Base-by-base conservation (phyloP, 176 grass and related monocot genomes). In the Aegilops bicornis region DNA sequence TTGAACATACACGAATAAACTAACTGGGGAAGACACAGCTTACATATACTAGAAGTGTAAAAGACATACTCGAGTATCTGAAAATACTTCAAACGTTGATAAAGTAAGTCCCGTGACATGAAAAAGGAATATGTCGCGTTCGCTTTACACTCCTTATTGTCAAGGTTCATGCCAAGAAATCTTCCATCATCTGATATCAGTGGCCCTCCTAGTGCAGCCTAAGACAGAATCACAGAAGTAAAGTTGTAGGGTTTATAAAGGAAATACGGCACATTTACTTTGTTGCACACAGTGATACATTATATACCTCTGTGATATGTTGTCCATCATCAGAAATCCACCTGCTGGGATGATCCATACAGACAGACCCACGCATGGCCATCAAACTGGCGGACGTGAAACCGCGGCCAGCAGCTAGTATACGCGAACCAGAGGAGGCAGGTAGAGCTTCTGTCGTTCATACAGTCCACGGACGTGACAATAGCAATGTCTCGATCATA, bases 1-100 rank as follows among this genome's bases (percentile, higher is more conserved):
- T 6, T 8, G 36, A 39, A 39, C 36, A 39, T 8, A 39, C 7
- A 39, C 8, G 8, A 39, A 39, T 39, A 39, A 39, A 39, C 36
- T 39, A 39, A 40, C 8, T 67, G 8, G 27, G 58, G 9, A 70
- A 69, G 45, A 77, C 20, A 42, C 32, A 33, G 10, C 30, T 54
- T 20, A 29, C n/a, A 14, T 13, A 71, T 66, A 66, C 13, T 66
- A 5, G 3, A 43, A 63, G 64, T 66, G 42, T 52, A 52, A 10
- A 81, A 54, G 68, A 87, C 39, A 73, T 73, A 45, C 70, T 42
- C 13, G 22, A 73, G 19, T 16, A 73, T 73, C 70, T 5, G 39
- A 22, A 42, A 86, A 66, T 66, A 25, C 25, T 65, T 65, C 63
- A 65, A 14, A 5, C 29, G 15, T 15, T 47, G 43, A 47, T 47